phyloP scores from a whole-genome alignment of 2,329 filamentous ascomycete species.

The Apiospora aurea region DNA sequence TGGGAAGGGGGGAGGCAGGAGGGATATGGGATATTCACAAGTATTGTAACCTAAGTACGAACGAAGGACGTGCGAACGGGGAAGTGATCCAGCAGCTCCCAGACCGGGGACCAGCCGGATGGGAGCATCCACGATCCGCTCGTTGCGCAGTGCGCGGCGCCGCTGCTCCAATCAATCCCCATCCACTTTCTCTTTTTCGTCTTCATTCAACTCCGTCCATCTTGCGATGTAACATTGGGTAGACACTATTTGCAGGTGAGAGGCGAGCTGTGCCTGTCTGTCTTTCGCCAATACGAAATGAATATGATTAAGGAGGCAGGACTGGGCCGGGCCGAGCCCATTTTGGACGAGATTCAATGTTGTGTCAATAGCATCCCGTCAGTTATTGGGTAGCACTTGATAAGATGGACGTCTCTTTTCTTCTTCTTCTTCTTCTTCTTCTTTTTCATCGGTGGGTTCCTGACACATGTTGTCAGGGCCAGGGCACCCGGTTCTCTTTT shows the following conservation, averaged over 20 bases:
- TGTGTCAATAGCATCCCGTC: not conserved
- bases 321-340: not conserved
- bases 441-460: not conserved
- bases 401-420: not conserved
- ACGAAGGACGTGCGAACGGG: not conserved
- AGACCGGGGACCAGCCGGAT: constrained; percentile 4
- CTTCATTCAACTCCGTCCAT: not conserved
- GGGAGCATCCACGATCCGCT: not conserved
- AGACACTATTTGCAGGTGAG: not conserved
- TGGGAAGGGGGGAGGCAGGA: no score
- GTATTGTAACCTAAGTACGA: no score
- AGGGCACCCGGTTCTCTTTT: not conserved
- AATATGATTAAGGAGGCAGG: not conserved
- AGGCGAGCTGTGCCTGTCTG: not conserved
- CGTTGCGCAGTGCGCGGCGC: no score
- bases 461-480: constrained; percentile 4
- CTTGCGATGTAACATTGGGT: not conserved
- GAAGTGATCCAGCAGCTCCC: not conserved
- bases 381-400: not conserved
- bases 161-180: no score
- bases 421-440: not conserved
- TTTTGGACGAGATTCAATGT: not conserved
- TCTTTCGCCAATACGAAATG: not conserved
- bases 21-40: no score
- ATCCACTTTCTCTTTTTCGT: not conserved